phyloP scores from a whole-genome alignment of 495 filamentous ascomycete genomes.

The Haplographium delicatum region DNA sequence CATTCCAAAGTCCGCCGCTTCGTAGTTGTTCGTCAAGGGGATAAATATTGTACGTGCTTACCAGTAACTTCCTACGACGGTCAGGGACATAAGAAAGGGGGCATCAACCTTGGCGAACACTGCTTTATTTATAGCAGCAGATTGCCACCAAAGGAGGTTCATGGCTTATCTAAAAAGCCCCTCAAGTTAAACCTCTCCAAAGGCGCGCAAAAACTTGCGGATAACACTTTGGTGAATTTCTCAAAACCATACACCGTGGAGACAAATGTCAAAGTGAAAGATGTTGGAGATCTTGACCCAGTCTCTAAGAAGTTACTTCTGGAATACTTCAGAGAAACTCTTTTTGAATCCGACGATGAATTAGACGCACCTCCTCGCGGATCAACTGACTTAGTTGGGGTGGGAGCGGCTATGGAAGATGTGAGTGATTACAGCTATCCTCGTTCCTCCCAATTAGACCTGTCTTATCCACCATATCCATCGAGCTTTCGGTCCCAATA shows the following conservation, averaged over 20 bases:
- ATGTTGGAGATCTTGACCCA: not conserved
- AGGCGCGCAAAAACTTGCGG: not conserved
- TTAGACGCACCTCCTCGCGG: no score
- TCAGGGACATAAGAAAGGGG: not conserved
- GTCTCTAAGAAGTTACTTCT: not conserved
- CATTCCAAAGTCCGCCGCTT: slow-evolving; percentile 1
- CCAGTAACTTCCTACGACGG: slow-evolving; percentile 2
- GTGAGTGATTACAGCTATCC: no score
- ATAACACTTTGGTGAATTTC: not conserved
- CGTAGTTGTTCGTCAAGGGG: not conserved
- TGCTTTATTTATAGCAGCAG: slow-evolving; percentile 2
- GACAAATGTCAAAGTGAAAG: slow-evolving; percentile 5
- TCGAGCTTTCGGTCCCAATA: no score
- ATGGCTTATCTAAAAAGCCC: not conserved
- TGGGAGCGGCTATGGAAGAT: no score
- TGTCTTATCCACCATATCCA: no score
- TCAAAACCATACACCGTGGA: slow-evolving; percentile 4
- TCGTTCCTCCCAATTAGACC: no score
- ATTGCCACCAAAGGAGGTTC: not conserved
- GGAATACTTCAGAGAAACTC: no score
- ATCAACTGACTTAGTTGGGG: no score
- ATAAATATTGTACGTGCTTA: not conserved
- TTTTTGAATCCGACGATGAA: no score
- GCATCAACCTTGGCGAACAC: not conserved
- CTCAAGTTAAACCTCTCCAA: not conserved